Base-by-base conservation (phyloP, 2,329 filamentous ascomycete genomes). In the Cercospora zeae-maydis region DNA sequence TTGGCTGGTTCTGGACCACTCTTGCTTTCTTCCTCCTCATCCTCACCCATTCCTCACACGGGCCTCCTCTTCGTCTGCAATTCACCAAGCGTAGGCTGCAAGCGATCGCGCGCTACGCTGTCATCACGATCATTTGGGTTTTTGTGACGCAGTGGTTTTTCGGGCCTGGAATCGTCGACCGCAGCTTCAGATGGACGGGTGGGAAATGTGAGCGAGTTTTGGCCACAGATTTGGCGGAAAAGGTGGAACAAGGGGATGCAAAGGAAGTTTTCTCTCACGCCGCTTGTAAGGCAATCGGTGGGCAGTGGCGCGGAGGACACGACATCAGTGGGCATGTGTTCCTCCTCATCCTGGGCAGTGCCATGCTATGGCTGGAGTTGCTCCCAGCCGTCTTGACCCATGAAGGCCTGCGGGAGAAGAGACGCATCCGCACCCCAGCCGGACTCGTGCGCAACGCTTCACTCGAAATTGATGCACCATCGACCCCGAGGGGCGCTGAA, bases 261-360 rank as follows among this genome's bases (percentile, higher is more conserved):
- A 75, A 78, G 66, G 78, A 81, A 56, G 80, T 88, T 64, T 79
- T 92, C 47, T 93, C 90, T 0, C 87, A 89, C 1, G 86, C 88
- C 4, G 89, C 91, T 47, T 99, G 95, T 75, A 95, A 91, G 78
- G 82, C 88, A 3, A 86, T 87, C 0, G 93, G 93, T 6, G 93
- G 95, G 0, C 80, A 82, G 59, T 99, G 95, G 95, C 85, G 82
- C 62, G 95, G 95, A n/a, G 95, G 95, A 0, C 92, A 98, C 77
- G 95, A 99, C 77, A 93, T 99, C 70, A 95, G 90, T 65, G 95
- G 95, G 0, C 95, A 98, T 77, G 92, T 97, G 3, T 97, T 99
- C 73, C 79, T 99, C 79, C 83, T 99, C 54, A 92, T 96, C 6
- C 80, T 97, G 45, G 91, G 91, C 3, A 93, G 89, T 62, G 86